Base-by-base conservation (phyloP, 192 early-diverging fungal species). In the Backusella luteola region DNA sequence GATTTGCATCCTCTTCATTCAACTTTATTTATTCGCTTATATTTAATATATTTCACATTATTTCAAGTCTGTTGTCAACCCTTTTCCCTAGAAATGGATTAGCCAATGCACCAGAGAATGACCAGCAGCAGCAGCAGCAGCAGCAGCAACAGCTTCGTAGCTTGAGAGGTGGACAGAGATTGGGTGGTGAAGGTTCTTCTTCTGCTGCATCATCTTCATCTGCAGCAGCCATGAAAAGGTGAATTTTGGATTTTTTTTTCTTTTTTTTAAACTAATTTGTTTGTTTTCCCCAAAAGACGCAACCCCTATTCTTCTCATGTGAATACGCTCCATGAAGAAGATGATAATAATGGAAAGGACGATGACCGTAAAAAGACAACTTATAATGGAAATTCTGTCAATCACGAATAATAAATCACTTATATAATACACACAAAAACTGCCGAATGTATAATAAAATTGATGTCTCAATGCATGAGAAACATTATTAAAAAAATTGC, bases 341-440 rank as follows among this genome's bases (percentile, higher is more conserved):
- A 63, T 14, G 34, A 46, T 36, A 32, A 73, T 77, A 9, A 56
- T 49, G 19, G 63, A 44, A 36, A 44, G 14, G 52, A 73, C 67
- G 35, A 56, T 36, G 19, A 71, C 41, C 52, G 67, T 41, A 36
- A 46, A 73, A 38, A 53, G 63, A 23, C 69, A 46, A 75, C 66
- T 14, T 82, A 82, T 53, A 82, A 82, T 75, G 81, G 81, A 34
- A 82, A 82, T 38, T 82, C 81, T 17, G 63, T 82, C 6, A 82
- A 79, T 29, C 77, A 82, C 68, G 81, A 82, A 76, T 82, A 76
- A 59, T 59, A 59, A 59, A 56, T 56, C 42, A 4, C 4, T 15
- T 29, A 29, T 44, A 14, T 44, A 44, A 17, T 44, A 14, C 12
- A 44, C 4, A 0, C 42, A 44, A 56, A 56, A 56, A 56, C 6